A percentile compares a stretch with the other conserved stretches of the same genome.
Conservation (phyloP, 805 yeast genomes). For the Geotrichum ghanense region DNA sequence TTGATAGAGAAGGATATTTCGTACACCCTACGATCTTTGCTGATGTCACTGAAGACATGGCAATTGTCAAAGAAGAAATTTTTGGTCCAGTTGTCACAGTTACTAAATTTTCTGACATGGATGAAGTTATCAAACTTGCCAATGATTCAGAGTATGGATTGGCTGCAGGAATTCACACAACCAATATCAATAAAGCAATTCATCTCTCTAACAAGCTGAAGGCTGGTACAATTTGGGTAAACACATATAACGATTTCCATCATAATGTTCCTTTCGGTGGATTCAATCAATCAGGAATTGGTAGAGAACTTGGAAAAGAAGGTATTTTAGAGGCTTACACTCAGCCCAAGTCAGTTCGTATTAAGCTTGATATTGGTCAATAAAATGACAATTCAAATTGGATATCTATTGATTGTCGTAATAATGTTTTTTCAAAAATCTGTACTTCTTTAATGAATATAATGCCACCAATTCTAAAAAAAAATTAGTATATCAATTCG, state of each 20-base stretch:
- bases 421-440: neutral
- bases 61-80: conserved; percentile 69
- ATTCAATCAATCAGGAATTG: conserved; percentile 66
- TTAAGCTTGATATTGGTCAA: conserved; percentile 42
- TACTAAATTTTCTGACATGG: conserved; percentile 51
- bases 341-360: conserved; percentile 66
- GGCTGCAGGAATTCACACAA: conserved; percentile 72
- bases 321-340: conserved; percentile 62
- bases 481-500: too few relatives aligned
- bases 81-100: conserved; percentile 81
- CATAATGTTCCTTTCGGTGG: conserved; percentile 73
- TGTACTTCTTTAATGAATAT: conserved; percentile 21
- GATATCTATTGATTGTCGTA: neutral
- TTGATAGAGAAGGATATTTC: conserved; percentile 48
- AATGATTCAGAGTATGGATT: conserved; percentile 73
- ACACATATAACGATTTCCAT: conserved; percentile 62
- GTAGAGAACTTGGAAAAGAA: conserved; percentile 70
- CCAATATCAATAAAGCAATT: conserved; percentile 54
- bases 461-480: conserved; percentile 23
- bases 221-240: conserved; percentile 66
- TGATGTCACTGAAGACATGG: conserved; percentile 54
- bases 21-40: conserved; percentile 69
- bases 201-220: conserved; percentile 45
- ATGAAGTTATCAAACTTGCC: conserved; percentile 58
- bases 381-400: neutral